phyloP scores from a whole-genome alignment of 176 grass and related monocot genomes.

The Saccharum officinarum region DNA sequence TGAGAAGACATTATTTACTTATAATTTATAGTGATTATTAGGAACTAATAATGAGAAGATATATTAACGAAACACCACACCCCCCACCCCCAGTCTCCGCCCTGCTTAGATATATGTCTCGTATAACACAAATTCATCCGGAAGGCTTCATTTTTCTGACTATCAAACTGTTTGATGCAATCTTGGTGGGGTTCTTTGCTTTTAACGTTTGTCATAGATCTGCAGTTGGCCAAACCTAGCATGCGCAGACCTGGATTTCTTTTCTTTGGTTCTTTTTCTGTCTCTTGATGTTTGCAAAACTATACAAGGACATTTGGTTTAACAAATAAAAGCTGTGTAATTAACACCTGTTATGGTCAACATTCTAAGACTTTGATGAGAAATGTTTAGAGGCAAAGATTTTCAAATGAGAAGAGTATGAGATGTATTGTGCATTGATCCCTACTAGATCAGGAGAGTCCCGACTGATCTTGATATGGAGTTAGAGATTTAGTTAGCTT shows the following conservation, averaged over 20 bases:
- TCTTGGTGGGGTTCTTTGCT: background rate
- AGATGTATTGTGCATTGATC: background rate
- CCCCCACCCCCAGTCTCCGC: too few relatives aligned
- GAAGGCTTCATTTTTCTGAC: background rate
- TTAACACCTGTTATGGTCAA: background rate
- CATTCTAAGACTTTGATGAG: background rate
- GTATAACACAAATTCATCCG: background rate
- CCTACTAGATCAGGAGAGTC: background rate
- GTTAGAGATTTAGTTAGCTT: background rate
- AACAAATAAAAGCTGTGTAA: background rate
- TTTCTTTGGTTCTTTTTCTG: background rate
- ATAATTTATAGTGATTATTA: too few relatives aligned
- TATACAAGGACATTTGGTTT: background rate
- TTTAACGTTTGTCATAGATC: background rate
- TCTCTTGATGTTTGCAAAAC: too few relatives aligned
- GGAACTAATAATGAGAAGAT: too few relatives aligned
- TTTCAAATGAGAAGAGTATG: background rate
- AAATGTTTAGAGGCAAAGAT: background rate
- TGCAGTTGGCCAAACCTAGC: background rate
- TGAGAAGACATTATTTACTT: too few relatives aligned
- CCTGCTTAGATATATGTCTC: background rate
- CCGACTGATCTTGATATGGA: background rate
- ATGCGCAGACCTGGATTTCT: background rate
- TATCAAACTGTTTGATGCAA: background rate
- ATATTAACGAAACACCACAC: too few relatives aligned